Percentiles rank a stretch among this genome's conserved stretches.
phyloP scores from a whole-genome alignment of 2,329 filamentous ascomycete genomes.

The Cordyceps fumosorosea region DNA sequence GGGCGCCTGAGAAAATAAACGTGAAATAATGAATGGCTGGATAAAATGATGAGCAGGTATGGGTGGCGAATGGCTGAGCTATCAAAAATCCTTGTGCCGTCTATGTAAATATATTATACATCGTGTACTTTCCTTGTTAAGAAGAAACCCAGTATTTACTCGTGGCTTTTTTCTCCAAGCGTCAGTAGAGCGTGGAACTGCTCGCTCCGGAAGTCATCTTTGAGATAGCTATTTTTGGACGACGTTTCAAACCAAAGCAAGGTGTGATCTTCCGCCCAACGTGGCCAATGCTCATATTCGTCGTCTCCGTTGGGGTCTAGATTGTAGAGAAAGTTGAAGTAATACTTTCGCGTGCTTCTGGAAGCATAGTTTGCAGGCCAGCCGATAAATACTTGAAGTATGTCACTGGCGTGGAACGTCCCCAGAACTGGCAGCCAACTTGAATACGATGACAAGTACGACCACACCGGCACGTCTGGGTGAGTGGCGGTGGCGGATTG shows the following conservation, averaged over 20 bases:
- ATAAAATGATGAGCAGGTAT: not conserved
- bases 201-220: conserved; percentile 32
- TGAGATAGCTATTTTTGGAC: conserved; percentile 24
- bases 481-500: conserved; percentile 36
- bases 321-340: conserved; percentile 64
- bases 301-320: conserved; percentile 59
- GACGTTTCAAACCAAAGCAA: conserved; percentile 41
- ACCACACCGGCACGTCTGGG: conserved; percentile 62
- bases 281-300: conserved; percentile 31
- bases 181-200: not conserved
- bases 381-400: conserved; percentile 64
- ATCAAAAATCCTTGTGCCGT: not conserved
- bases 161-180: not conserved
- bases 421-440: conserved; percentile 66
- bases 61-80: not conserved
- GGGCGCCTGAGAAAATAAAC: conserved; percentile 20
- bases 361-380: conserved; percentile 56
- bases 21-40: not conserved
- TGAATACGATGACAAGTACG: conserved; percentile 67
- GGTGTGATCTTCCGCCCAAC: conserved; percentile 33
- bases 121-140: not conserved
- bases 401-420: conserved; percentile 63
- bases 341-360: conserved; percentile 52
- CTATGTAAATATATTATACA: conserved; percentile 2
- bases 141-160: not conserved